Conservation (phyloP, 176 grass and related monocot species). For the Dactylis glomerata region DNA sequence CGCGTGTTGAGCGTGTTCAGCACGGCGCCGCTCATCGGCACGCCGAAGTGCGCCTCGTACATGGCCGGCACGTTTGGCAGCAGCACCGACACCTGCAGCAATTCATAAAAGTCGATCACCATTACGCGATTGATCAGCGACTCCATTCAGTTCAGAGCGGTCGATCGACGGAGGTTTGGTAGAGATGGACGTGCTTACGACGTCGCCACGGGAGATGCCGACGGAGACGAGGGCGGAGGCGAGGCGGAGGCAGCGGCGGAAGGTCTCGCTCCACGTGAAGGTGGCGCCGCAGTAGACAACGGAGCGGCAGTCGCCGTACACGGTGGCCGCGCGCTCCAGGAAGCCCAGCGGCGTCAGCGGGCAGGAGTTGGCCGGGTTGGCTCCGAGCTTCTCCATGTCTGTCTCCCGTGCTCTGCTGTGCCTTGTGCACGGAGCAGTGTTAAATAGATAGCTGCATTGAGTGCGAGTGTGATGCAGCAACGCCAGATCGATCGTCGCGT, state of each 20-base stretch:
- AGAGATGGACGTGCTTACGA: too few species aligned
- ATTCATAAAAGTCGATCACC: too few species aligned
- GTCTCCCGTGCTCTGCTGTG: background rate
- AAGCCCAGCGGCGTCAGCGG: conserved; percentile 64
- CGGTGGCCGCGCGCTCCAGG: conserved; percentile 57
- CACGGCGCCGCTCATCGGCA: conserved; percentile 90
- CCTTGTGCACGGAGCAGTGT: too few species aligned
- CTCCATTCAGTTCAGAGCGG: too few species aligned
- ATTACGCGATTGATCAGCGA: too few species aligned
- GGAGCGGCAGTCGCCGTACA: conserved; percentile 57
- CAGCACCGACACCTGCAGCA: conserved; percentile 82
- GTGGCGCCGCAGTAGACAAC: conserved; percentile 58
- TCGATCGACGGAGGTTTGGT: too few species aligned
- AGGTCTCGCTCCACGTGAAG: conserved; percentile 67
- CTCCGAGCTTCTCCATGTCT: conserved; percentile 39
- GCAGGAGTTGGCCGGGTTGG: conserved; percentile 56
- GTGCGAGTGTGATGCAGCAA: background rate
- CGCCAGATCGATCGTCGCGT: background rate
- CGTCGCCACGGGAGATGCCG: conserved; percentile 56
- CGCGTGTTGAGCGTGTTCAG: conserved; percentile 43
- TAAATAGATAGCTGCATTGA: too few species aligned
- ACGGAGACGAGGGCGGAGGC: too few species aligned
- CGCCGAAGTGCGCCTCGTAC: conserved; percentile 92
- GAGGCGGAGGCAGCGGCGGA: conserved; percentile 64
- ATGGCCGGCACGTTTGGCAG: conserved; percentile 81